These are phyloP conservation scores for Debaryomyces nepalensis DNA, from an alignment of 1,139 yeast species.

Conservation along the genomic window DNA sequence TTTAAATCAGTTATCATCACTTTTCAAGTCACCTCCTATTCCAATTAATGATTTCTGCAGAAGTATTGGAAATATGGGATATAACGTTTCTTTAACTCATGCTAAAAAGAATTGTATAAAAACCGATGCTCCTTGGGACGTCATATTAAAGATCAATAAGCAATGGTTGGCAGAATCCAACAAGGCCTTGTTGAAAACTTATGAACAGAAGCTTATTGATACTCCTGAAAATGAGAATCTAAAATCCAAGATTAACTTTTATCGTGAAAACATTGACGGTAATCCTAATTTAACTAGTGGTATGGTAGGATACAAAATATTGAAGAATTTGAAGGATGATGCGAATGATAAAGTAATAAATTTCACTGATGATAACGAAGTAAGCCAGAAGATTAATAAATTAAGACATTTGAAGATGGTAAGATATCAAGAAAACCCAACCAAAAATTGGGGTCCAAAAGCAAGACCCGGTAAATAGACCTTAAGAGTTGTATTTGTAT, in stretches of 20 bases:
- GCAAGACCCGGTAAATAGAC: conserved; percentile 55
- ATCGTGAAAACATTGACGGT: conserved; percentile 31
- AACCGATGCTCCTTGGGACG: conserved; percentile 87
- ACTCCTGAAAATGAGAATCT: conserved; percentile 46
- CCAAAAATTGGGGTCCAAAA: conserved; percentile 96
- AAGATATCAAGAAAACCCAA: conserved; percentile 88
- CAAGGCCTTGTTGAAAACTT: conserved; percentile 36
- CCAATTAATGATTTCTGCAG: conserved; percentile 72
- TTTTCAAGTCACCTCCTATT: conserved; percentile 83
- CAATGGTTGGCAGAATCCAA: conserved; percentile 63
- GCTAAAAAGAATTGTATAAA: conserved; percentile 85
- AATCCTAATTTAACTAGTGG: conserved; percentile 43
- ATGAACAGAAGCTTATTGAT: conserved; percentile 32
- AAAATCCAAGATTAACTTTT: conserved; percentile 28
- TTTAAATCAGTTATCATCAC: conserved; percentile 74
- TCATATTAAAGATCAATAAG: conserved; percentile 71
- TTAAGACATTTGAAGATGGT: conserved; percentile 79
- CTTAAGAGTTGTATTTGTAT: no score
- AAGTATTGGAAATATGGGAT: conserved; percentile 88
- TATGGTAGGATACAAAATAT: conserved; percentile 66
- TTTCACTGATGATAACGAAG: conserved; percentile 52
- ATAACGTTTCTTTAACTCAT: conserved; percentile 82
- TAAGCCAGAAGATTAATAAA: conserved; percentile 57
- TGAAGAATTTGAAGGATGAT: conserved; percentile 41
- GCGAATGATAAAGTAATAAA: conserved; percentile 46